Evolutionary conservation across 129 eudicot genomes (phyloP).

Genomic region (Saussurea involucrata): DNA sequence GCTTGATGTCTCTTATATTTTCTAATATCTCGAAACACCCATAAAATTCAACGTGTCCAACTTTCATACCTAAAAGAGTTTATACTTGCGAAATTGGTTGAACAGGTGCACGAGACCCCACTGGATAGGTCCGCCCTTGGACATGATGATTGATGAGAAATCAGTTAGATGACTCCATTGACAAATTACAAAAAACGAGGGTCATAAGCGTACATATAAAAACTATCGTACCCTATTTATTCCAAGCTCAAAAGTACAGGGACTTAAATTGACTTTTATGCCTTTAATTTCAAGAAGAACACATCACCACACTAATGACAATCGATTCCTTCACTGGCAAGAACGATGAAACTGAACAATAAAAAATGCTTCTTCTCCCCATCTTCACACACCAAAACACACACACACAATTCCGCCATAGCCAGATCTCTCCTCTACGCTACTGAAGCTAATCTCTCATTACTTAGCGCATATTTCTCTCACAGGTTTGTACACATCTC

Average conservation of each 20-base stretch:
- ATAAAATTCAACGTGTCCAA: too few relatives aligned
- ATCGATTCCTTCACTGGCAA: constrained; percentile 23
- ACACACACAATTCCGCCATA: constrained; percentile 10
- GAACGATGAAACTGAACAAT: constrained; percentile 15
- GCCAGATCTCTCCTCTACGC: background rate
- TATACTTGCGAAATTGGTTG: too few relatives aligned
- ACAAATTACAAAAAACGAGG: background rate
- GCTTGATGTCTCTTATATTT: too few relatives aligned
- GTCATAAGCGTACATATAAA: background rate
- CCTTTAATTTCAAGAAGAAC: background rate
- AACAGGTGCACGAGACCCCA: too few relatives aligned
- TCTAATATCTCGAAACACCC: too few relatives aligned
- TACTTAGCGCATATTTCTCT: background rate
- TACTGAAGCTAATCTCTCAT: background rate
- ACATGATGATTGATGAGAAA: background rate
- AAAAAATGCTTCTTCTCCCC: constrained; percentile 10
- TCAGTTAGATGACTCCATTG: background rate
- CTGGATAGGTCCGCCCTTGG: too few relatives aligned
- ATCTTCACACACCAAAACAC: constrained; percentile 12
- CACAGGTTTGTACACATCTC: constrained; percentile 13
- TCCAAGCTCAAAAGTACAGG: background rate
- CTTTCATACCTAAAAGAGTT: too few relatives aligned
- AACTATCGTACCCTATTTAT: background rate
- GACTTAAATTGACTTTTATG: background rate
- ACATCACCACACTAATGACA: constrained; percentile 3